These are phyloP conservation scores for Coleophoma cylindrospora DNA, from an alignment of 2,329 filamentous ascomycete species.

Conservation along the genomic window DNA sequence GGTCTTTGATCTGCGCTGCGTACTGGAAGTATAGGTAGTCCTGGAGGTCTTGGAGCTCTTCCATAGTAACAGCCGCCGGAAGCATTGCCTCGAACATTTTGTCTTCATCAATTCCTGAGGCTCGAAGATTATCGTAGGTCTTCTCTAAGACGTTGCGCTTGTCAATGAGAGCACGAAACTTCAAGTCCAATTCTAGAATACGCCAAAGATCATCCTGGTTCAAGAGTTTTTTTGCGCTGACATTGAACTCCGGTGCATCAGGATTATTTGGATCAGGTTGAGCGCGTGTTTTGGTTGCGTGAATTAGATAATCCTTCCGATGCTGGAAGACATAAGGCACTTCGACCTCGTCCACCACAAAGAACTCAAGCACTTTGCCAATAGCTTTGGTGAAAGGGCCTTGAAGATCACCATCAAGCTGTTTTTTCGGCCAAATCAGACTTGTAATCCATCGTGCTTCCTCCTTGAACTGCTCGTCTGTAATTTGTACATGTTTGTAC, in stretches of 20 bases:
- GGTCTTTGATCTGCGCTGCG: slow-evolving; percentile 74
- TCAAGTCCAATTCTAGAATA: slow-evolving; percentile 89
- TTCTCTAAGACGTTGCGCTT: slow-evolving; percentile 83
- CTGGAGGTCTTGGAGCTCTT: slow-evolving; percentile 93
- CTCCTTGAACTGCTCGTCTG: slow-evolving; percentile 81
- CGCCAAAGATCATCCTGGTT: slow-evolving; percentile 94
- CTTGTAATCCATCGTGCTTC: slow-evolving; percentile 90
- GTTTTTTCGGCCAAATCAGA: slow-evolving; percentile 84
- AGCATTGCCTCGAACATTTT: slow-evolving; percentile 76
- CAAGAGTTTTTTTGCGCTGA: slow-evolving; percentile 80
- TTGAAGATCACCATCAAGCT: slow-evolving; percentile 58
- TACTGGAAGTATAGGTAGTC: slow-evolving; percentile 97
- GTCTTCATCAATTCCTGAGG: slow-evolving; percentile 59
- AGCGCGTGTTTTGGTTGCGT: slow-evolving; percentile 67
- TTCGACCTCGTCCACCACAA: slow-evolving; percentile 90
- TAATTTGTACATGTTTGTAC: slow-evolving; percentile 77
- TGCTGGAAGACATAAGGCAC: slow-evolving; percentile 98
- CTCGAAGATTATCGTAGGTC: slow-evolving; percentile 69
- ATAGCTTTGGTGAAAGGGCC: slow-evolving; percentile 84
- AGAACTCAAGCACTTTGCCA: slow-evolving; percentile 88
- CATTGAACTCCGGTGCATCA: slow-evolving; percentile 66
- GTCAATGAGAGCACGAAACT: slow-evolving; percentile 88
- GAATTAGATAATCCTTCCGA: slow-evolving; percentile 94
- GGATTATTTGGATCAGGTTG: slow-evolving; percentile 56
- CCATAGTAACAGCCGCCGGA: slow-evolving; percentile 75